Evolutionary conservation across 371 early-diverging fungal species (phyloP), one percentile per base, ranked within the genome.

Genomic region (Basidiobolus meristosporus): DNA sequence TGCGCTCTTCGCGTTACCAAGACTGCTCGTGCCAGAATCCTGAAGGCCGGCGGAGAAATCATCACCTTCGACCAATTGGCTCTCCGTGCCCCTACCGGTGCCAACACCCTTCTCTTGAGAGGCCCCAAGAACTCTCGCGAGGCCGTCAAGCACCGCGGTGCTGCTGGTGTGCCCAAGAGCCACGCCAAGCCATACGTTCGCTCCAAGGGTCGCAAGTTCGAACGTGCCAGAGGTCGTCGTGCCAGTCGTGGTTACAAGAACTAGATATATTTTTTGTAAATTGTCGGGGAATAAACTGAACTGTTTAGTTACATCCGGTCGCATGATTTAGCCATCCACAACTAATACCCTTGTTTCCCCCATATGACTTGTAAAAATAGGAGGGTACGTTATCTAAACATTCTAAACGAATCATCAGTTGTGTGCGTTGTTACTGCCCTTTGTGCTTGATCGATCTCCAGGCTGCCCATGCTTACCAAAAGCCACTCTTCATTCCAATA

Each of bases 201-300:
- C 57, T 82, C 85, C 68, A 93, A 95, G 87, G 98, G 98, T 47
- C 84, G 98, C 74, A 98, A 98, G 84, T 93, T 92, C 70, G 96
- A 96, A 70, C 68, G 73, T 44, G 96, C 96, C 59, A 92, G 98
- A 88, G 96, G 96, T 77, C 86, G 92, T 64, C 83, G 98, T 77
- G 77, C 83, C 55, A 77, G 78, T 63, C 84, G 88, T 59, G 90
- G 90, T 57, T 90, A 77, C 83, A 86, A 85, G 77, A 74, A 63
- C 50, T 82, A 77, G 73, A 63, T 11, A 26, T 9, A 26, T 26
- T 26, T 26, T 3, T 26, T 26, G 26, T 26, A 26, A 26, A 26
- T 26, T 26, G 26, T 26, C 26, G 26, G 26, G 26, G 9, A 26
- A 26, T 26, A 26, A 26, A 26, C 5, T 26, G 26, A 26, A 5